phyloP scores from a whole-genome alignment of 2,329 filamentous ascomycete species.

The Aspergillus luchuensis region DNA sequence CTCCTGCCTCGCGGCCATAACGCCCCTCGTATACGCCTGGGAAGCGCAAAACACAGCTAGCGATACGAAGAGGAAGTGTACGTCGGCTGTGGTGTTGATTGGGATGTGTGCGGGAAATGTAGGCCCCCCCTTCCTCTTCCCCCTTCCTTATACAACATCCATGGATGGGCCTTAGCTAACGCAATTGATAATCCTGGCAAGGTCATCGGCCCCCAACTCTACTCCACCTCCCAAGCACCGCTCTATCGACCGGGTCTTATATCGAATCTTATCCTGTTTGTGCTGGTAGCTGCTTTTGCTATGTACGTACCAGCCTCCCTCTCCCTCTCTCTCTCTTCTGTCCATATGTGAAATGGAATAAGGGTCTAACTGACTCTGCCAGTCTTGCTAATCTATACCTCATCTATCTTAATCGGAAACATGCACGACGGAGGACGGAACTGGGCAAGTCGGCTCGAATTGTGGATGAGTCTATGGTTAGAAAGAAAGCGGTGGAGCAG shows the following conservation, averaged over 20 bases:
- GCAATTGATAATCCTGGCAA: too few relatives aligned
- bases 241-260: conserved; percentile 38
- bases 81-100: conserved; percentile 38
- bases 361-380: neutral
- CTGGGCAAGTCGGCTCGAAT: conserved; percentile 33
- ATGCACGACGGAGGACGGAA: conserved; percentile 32
- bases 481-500: conserved; percentile 20
- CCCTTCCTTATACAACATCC: too few relatives aligned
- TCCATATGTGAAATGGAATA: neutral
- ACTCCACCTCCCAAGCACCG: conserved; percentile 37
- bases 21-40: conserved; percentile 41
- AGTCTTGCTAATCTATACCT: conserved; percentile 36
- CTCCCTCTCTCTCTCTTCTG: neutral
- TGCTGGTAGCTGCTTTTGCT: conserved; percentile 31
- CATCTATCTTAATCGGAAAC: conserved; percentile 32
- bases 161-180: too few relatives aligned
- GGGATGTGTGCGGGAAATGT: conserved; percentile 43
- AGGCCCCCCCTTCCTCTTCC: neutral
- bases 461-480: conserved; percentile 39
- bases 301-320: conserved; percentile 19
- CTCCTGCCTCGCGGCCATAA: conserved; percentile 38
- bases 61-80: conserved; percentile 42
- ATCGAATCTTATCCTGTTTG: conserved; percentile 37
- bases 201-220: conserved; percentile 38
- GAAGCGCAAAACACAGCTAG: conserved; percentile 42